phyloP scores from a whole-genome alignment of 495 filamentous ascomycete genomes.

The Arthonia radiata region DNA sequence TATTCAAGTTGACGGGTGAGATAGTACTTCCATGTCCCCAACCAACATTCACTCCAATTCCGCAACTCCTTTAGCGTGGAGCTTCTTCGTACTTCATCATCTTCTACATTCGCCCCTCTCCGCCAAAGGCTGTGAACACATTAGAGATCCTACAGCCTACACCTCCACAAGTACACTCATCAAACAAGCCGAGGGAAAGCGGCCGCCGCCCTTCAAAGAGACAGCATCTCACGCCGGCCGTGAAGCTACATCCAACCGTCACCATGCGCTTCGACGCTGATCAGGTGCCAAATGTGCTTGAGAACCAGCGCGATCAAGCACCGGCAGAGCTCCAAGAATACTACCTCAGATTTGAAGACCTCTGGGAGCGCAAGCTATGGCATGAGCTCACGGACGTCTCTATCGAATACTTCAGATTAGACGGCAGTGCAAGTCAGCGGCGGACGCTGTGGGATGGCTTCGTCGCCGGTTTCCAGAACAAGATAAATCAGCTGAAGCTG shows the following conservation, averaged over 20 bases:
- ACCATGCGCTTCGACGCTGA: conserved; percentile 64
- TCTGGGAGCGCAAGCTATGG: conserved; percentile 97
- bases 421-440: conserved; percentile 58
- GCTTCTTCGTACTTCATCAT: no score
- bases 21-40: no score
- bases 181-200: no score
- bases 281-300: conserved; percentile 76
- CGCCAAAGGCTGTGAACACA: no score
- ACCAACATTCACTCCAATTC: no score
- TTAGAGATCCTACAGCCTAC: conserved; percentile 1
- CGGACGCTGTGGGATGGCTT: conserved; percentile 82
- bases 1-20: no score
- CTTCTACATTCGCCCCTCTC: no score
- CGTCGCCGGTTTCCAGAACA: conserved; percentile 84
- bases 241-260: no score
- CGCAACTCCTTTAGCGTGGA: no score
- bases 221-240: no score
- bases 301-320: conserved; percentile 58
- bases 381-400: conserved; percentile 87
- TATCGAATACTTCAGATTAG: conserved; percentile 66
- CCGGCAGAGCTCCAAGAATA: conserved; percentile 67
- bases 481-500: conserved; percentile 96
- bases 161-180: conserved; percentile 1
- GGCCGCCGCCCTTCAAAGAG: no score
- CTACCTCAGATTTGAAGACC: conserved; percentile 85